These are phyloP conservation scores for Corylus heterophylla DNA, from an alignment of 306 rosid genomes.

Conservation along the genomic window DNA sequence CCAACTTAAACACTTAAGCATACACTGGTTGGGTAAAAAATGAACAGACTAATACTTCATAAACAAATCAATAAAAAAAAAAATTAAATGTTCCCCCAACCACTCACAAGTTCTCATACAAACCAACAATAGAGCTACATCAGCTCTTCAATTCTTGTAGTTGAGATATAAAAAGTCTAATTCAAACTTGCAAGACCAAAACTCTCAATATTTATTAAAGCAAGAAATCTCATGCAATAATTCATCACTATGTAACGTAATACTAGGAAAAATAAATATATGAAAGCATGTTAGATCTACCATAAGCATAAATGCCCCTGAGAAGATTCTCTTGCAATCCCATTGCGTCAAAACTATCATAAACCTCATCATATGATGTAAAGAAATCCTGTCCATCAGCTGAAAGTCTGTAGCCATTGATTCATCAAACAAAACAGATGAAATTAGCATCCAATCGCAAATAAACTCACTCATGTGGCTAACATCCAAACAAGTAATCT, in stretches of 20 bases:
- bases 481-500: neutral
- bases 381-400: conserved; percentile 70
- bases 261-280: neutral
- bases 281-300: conserved; percentile 21
- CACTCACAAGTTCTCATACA: neutral
- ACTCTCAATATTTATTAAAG: neutral
- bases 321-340: conserved; percentile 80
- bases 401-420: conserved; percentile 45
- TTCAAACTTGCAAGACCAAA: neutral
- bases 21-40: neutral
- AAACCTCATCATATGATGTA: conserved; percentile 64
- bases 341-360: conserved; percentile 71
- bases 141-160: neutral
- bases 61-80: neutral
- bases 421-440: conserved; percentile 13
- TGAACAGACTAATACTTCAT: neutral
- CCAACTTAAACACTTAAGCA: conserved; percentile 2
- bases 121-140: neutral
- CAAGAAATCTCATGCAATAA: neutral
- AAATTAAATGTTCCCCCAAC: neutral
- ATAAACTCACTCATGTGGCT: neutral
- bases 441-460: conserved; percentile 7
- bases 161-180: neutral
- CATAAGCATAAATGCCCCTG: conserved; percentile 77
- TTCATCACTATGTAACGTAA: neutral